Percentiles rank a stretch among this genome's conserved stretches.
phyloP scores from a whole-genome alignment of 176 grass and related monocot species.

The Rhynchospora pubera region DNA sequence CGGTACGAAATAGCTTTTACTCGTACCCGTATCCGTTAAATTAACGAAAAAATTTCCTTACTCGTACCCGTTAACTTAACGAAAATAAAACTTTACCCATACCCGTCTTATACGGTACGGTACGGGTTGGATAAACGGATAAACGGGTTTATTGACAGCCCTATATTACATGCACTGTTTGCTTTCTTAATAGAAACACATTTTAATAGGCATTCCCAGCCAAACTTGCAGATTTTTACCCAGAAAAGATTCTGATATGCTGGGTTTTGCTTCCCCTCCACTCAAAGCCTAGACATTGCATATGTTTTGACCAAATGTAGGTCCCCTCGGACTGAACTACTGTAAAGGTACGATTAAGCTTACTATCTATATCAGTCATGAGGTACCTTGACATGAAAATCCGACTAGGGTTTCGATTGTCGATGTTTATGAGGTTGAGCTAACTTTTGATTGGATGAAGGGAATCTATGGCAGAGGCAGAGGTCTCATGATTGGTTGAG shows the following conservation, averaged over 20 bases:
- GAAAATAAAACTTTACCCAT: no score
- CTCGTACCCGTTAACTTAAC: no score
- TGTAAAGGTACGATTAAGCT: constrained; percentile 24
- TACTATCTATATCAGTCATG: constrained; percentile 31
- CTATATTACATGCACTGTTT: not conserved
- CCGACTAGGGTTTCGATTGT: constrained; percentile 21
- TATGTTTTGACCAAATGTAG: constrained; percentile 8
- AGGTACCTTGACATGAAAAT: constrained; percentile 4
- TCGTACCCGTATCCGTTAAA: no score
- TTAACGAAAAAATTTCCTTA: no score
- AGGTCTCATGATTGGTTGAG: constrained; percentile 23
- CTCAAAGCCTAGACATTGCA: constrained; percentile 5
- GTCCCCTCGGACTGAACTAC: not conserved
- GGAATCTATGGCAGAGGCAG: constrained; percentile 17
- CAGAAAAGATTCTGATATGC: not conserved
- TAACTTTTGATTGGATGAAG: constrained; percentile 23
- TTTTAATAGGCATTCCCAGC: not conserved
- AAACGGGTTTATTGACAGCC: no score
- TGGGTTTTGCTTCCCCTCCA: constrained; percentile 12
- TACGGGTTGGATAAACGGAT: no score
- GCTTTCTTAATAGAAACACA: not conserved
- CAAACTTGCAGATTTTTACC: not conserved
- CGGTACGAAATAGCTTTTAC: no score
- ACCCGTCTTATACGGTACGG: no score
- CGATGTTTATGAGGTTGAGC: constrained; percentile 17